Percentiles rank a stretch among this genome's conserved stretches.
Evolutionary conservation across 805 yeast genomes (phyloP).

Genomic region (Candida maris): DNA sequence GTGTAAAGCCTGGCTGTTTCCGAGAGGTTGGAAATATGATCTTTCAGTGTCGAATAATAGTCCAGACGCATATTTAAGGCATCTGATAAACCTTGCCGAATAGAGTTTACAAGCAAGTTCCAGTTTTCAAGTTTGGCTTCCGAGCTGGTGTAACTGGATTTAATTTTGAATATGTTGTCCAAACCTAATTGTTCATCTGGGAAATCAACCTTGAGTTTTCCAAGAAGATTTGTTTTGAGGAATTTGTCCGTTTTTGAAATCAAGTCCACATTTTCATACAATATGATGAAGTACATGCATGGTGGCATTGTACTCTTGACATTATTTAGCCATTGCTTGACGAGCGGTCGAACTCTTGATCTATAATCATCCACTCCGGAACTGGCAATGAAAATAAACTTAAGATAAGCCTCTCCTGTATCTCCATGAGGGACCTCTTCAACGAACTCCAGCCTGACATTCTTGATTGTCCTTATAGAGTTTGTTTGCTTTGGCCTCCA

Average conservation of each 20-base stretch:
- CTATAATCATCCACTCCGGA: constrained; percentile 72
- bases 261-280: constrained; percentile 35
- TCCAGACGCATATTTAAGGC: constrained; percentile 51
- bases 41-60: constrained; percentile 31
- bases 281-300: constrained; percentile 51
- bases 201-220: constrained; percentile 32
- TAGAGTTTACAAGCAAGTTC: constrained; percentile 39
- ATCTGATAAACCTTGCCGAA: constrained; percentile 48
- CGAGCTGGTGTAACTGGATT: constrained; percentile 32
- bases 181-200: constrained; percentile 20
- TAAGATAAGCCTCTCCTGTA: constrained; percentile 38
- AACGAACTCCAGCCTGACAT: constrained; percentile 47
- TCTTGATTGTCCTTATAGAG: constrained; percentile 61
- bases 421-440: constrained; percentile 51
- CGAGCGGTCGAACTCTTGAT: constrained; percentile 73
- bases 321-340: constrained; percentile 71
- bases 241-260: constrained; percentile 25
- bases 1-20: constrained; percentile 37
- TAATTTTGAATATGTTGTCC: constrained; percentile 40
- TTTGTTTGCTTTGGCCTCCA: constrained; percentile 55
- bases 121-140: constrained; percentile 48
- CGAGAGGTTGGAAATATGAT: constrained; percentile 11
- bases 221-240: constrained; percentile 28
- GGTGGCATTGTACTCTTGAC: constrained; percentile 46
- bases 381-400: constrained; percentile 65